A percentile compares a stretch with the other conserved stretches of the same genome.
Evolutionary conservation across 2,329 filamentous ascomycete species (phyloP).

Genomic region (Saccharata proteae): DNA sequence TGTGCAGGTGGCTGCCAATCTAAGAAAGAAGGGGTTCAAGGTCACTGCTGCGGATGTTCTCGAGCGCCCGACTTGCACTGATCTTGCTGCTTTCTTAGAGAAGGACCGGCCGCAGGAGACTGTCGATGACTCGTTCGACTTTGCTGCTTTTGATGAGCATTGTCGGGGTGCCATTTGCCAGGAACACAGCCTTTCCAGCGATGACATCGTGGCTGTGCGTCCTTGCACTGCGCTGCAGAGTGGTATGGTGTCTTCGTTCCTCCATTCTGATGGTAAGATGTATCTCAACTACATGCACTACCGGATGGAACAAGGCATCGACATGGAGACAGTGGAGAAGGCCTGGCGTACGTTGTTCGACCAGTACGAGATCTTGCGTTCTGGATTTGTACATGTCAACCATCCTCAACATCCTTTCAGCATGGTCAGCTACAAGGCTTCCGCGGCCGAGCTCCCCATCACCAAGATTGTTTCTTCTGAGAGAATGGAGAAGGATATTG

Average conservation of each 20-base stretch:
- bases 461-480: too few relatives aligned
- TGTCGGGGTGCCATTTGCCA: slow-evolving; percentile 24
- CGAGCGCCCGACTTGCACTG: slow-evolving; percentile 31
- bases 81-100: slow-evolving; percentile 15
- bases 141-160: slow-evolving; percentile 38
- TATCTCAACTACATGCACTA: slow-evolving; percentile 67
- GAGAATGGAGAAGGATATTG: slow-evolving; percentile 6
- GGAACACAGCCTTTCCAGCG: slow-evolving; percentile 17
- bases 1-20: slow-evolving; percentile 56
- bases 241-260: slow-evolving; percentile 66
- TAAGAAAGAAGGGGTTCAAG: slow-evolving; percentile 47
- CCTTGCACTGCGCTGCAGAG: slow-evolving; percentile 73
- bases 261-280: slow-evolving; percentile 50
- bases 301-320: slow-evolving; percentile 31
- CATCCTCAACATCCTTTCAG: slow-evolving; percentile 52
- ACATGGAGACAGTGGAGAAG: slow-evolving; percentile 30
- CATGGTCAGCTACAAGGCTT: slow-evolving; percentile 53
- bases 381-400: slow-evolving; percentile 55
- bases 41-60: slow-evolving; percentile 65
- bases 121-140: slow-evolving; percentile 28
- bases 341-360: slow-evolving; percentile 49
- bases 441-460: slow-evolving; percentile 24
- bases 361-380: slow-evolving; percentile 61
- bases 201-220: slow-evolving; percentile 44
- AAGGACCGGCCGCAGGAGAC: neutral